Conservation (phyloP, 179 eudicot genomes). For the Actinidia arguta region DNA sequence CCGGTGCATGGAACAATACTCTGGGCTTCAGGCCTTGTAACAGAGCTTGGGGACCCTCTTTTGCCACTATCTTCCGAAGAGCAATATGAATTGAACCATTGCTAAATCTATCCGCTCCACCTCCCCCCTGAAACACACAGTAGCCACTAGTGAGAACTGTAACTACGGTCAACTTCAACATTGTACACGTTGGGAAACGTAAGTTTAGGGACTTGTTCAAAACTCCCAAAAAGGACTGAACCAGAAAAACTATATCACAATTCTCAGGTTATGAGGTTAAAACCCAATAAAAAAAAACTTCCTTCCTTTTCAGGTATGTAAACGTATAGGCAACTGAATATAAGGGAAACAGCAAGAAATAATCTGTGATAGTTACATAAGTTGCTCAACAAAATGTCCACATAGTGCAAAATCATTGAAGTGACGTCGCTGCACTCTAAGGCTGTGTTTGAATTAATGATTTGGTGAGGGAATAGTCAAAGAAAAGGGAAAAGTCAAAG, state of each 20-base stretch:
- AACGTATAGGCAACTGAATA: neutral
- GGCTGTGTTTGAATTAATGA: no score
- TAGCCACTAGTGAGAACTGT: neutral
- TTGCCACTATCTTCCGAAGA: slow-evolving; percentile 12
- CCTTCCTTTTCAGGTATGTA: neutral
- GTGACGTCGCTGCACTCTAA: neutral
- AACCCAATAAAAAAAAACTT: neutral
- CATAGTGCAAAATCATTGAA: neutral
- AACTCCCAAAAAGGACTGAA: neutral
- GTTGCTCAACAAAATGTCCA: neutral
- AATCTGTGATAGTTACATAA: neutral
- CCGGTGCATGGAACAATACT: slow-evolving; percentile 72
- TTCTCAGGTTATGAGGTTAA: no score
- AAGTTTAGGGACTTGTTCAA: neutral
- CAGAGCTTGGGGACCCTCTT: slow-evolving; percentile 61
- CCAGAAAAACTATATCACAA: neutral
- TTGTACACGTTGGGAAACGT: no score
- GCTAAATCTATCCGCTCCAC: slow-evolving; percentile 77
- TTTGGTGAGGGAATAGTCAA: no score
- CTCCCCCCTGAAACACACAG: slow-evolving; percentile 64
- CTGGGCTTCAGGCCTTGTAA: slow-evolving; percentile 19
- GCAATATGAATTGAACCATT: slow-evolving; percentile 49
- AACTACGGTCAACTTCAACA: neutral
- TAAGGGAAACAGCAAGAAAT: neutral
- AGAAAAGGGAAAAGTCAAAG: no score